Base-by-base conservation (phyloP, 179 eudicot genomes). In the Actinidia arguta region DNA sequence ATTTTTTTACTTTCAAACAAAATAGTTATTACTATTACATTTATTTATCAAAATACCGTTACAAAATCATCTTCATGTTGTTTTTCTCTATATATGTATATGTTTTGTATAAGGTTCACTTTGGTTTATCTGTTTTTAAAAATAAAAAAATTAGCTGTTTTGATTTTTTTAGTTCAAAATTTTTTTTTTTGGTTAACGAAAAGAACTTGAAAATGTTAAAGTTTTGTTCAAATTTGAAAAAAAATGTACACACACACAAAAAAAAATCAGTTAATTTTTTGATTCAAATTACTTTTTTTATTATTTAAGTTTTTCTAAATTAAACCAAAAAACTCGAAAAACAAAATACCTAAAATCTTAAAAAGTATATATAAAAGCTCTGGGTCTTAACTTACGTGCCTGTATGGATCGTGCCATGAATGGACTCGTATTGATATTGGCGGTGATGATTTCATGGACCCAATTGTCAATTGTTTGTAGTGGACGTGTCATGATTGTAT, bases 401-500 rank as follows among this genome's bases (percentile, higher is more conserved):
- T 51, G 77, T 51, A 72, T 48, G 36, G 18, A 72, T 69, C 76
- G 4, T 47, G 56, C 12, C 59, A 44, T 25, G 59, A 42, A 48
- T 51, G 77, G 52, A n/a, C 11, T 47, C 20, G 25, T 20, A 47
- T 9, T 47, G n/a, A 62, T 22, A 62, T 62, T 24, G 68, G 68
- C n/a, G 66, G 14, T 24, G 27, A 2, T 61, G 9, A 14, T 51
- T 7, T 50, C 36, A 31, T 2, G 36, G 22, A 27, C 18, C 25
- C 16, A 74, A 31, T 55, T 4, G 63, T 31, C 16, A 17, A 48
- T 54, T 55, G 50, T 52, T 54, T 25, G 8, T 54, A 54, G 78
- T 75, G 78, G 78, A 75, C 78, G 48, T 75, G 64, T 54, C 78
- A 75, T 75, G 54, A 75, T 75, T 75, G 48, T 55, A 75, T 25